Conservation (phyloP, 1,284 basidiomycete species). For the Amylostereum areolatum region DNA sequence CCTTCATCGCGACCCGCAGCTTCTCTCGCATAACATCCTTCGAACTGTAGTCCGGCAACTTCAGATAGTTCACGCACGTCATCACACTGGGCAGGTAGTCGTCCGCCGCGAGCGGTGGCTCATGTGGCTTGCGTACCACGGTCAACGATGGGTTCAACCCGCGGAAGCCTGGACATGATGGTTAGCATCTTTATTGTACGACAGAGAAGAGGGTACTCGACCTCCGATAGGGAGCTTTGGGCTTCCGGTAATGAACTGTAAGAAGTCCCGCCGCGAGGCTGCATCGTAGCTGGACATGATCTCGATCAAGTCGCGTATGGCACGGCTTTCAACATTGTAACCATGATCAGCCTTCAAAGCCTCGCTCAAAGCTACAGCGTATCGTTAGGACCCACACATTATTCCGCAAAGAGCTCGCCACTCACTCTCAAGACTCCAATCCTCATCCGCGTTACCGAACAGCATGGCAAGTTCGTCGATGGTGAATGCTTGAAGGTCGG, state of each 20-base stretch:
- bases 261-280: slow-evolving; percentile 75
- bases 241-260: slow-evolving; percentile 97
- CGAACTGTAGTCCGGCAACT: slow-evolving; percentile 88
- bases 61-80: slow-evolving; percentile 98
- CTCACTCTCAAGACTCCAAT: slow-evolving; percentile 88
- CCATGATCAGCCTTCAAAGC: slow-evolving; percentile 97
- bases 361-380: slow-evolving; percentile 70
- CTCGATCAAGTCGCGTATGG: slow-evolving; percentile 83
- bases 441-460: slow-evolving; percentile 93
- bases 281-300: slow-evolving; percentile 81
- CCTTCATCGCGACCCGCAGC: slow-evolving; percentile 75
- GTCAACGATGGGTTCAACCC: slow-evolving; percentile 93
- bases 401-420: slow-evolving; percentile 9
- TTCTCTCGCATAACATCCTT: slow-evolving; percentile 80
- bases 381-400: slow-evolving; percentile 9
- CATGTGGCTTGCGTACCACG: slow-evolving; percentile 95
- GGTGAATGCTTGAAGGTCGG: slow-evolving; percentile 87
- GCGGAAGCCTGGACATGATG: slow-evolving; percentile 73
- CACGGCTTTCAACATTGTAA: slow-evolving; percentile 89
- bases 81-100: slow-evolving; percentile 97
- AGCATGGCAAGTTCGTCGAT: slow-evolving; percentile 91
- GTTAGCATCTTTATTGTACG: background rate
- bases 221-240: slow-evolving; percentile 92
- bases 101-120: slow-evolving; percentile 84
- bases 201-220: slow-evolving; percentile 24